Evolutionary conservation across 768 basidiomycete genomes (phyloP), one percentile per base, ranked within the genome.

Genomic region (Lactifluus rugatus): DNA sequence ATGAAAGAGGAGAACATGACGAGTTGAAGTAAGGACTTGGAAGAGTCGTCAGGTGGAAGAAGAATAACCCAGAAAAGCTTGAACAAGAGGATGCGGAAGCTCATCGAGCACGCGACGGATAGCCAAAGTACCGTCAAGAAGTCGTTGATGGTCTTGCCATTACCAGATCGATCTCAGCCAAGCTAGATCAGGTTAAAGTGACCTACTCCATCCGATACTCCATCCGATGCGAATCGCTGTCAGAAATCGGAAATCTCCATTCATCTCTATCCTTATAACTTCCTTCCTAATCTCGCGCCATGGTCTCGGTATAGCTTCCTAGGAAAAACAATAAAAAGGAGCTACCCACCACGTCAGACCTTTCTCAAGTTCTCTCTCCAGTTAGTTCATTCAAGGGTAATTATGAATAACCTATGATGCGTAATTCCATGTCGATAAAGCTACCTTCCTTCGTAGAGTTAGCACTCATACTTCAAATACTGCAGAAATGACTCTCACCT

Each of bases 151-250:
- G 58, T 2, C 34, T 10, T 44, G 7, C 7, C 0, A 50, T 54
- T 45, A 13, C 58, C 48, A 54, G 48, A 54, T 58, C 52, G 47
- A 48, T 19, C 46, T 17, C 23, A 10, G 7, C 31, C 31, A 42
- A 34, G 47, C 57, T 58, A 42, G 57, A 59, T 59, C 58, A 54
- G 58, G 58, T 54, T 59, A 59, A 59, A 59, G 52, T 45, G 53
- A 54, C 48, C 14, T 53, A 42, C 28, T 31, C 52, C 26, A 48
- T 32, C 21, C 47, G 45, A 47, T 47, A 47, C 57, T 48, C 47
- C 57, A 58, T 58, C 46, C 57, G 52, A 54, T 54, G 58, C 58
- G 58, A 59, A 59, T 59, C 58, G 25, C 58, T 59, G 58, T 59
- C 58, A 59, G 58, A 59, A 53, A 59, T 49, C 58, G 58, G 58